These are phyloP conservation scores for Mentha longifolia DNA, from an alignment of 257 asterid genomes.

Conservation along the genomic window DNA sequence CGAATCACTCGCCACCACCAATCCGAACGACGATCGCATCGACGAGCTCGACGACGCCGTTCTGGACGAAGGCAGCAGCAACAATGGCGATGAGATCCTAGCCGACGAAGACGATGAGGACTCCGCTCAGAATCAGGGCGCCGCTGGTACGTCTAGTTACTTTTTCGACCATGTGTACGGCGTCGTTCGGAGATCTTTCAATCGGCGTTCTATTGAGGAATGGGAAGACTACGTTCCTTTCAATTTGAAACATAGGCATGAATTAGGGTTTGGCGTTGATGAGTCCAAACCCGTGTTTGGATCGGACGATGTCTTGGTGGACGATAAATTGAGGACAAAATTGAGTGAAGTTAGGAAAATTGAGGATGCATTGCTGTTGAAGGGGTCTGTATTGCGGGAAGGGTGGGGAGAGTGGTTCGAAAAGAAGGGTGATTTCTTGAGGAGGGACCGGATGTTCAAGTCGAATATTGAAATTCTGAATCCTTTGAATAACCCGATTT, in stretches of 20 bases:
- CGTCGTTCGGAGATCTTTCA: conserved; percentile 75
- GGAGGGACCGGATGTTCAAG: conserved; percentile 87
- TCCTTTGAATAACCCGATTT: conserved; percentile 76
- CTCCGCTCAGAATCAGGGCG: conserved; percentile 44
- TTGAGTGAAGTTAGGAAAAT: conserved; percentile 56
- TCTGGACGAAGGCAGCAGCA: conserved; percentile 38
- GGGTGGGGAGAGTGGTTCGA: conserved; percentile 99
- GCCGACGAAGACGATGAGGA: conserved; percentile 65
- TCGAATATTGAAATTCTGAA: conserved; percentile 79
- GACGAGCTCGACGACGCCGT: conserved; percentile 84
- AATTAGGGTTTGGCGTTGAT: conserved; percentile 57
- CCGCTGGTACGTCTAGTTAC: conserved; percentile 54
- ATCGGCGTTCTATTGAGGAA: conserved; percentile 78
- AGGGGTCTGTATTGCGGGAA: conserved; percentile 84
- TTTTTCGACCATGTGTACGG: conserved; percentile 65
- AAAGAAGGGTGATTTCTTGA: conserved; percentile 81
- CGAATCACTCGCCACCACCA: conserved; percentile 50
- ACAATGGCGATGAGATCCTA: conserved; percentile 50
- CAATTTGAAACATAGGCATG: conserved; percentile 55
- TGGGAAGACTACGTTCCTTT: conserved; percentile 93
- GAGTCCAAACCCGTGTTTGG: conserved; percentile 59
- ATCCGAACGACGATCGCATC: conserved; percentile 79
- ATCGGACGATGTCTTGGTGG: conserved; percentile 82
- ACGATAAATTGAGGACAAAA: conserved; percentile 64
- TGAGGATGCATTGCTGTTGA: conserved; percentile 87